phyloP scores from a whole-genome alignment of 2,329 filamentous ascomycete genomes.

The Ambrosiella xylebori region DNA sequence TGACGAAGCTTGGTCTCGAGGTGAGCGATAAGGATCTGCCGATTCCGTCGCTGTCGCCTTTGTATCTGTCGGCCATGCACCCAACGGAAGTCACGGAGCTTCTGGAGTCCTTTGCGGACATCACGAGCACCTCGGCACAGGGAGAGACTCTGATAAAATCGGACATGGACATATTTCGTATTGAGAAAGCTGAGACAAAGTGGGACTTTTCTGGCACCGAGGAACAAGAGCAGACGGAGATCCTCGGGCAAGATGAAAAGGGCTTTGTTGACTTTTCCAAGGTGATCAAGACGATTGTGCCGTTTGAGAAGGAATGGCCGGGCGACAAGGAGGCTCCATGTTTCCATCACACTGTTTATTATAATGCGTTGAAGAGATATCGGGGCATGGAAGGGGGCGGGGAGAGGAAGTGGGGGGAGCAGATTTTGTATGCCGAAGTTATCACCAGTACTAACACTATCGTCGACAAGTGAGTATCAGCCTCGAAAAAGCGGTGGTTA shows the following conservation, averaged over 20 bases:
- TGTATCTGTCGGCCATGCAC: conserved; percentile 58
- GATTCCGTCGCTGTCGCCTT: conserved; percentile 61
- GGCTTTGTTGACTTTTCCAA: conserved; percentile 59
- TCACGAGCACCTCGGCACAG: conserved; percentile 43
- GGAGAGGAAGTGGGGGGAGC: conserved; percentile 50
- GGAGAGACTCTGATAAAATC: conserved; percentile 58
- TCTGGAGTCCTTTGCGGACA: conserved; percentile 46
- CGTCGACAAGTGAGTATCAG: conserved; percentile 53
- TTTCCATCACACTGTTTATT: conserved; percentile 74
- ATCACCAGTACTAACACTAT: conserved; percentile 88
- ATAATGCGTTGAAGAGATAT: conserved; percentile 51
- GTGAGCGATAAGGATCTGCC: conserved; percentile 51
- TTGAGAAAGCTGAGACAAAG: conserved; percentile 48
- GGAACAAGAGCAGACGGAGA: background rate
- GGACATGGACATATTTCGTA: conserved; percentile 66
- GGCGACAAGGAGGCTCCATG: conserved; percentile 58
- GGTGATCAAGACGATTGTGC: conserved; percentile 54
- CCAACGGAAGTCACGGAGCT: conserved; percentile 48
- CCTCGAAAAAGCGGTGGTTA: background rate
- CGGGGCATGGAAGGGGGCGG: conserved; percentile 33
- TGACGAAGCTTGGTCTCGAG: conserved; percentile 66
- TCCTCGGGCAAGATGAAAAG: conserved; percentile 22
- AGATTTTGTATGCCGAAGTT: conserved; percentile 75
- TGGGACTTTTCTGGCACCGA: conserved; percentile 32
- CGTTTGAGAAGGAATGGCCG: conserved; percentile 53